These are phyloP conservation scores for Austroboletus niveus DNA, from an alignment of 1,284 basidiomycete genomes.

Conservation along the genomic window DNA sequence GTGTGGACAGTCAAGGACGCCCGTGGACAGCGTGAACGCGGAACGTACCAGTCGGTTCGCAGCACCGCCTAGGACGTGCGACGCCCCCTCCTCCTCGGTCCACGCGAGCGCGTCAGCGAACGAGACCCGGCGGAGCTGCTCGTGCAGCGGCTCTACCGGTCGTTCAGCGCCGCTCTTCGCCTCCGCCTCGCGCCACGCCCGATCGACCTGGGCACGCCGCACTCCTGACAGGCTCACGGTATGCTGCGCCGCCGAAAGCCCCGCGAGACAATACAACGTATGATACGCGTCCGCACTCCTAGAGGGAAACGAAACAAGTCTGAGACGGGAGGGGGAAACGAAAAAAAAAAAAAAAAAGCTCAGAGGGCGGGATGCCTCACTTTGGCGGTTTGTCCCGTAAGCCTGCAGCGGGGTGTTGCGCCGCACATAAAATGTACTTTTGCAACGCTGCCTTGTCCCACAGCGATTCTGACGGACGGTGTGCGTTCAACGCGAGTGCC, in stretches of 20 bases:
- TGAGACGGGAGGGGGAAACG: too few species aligned
- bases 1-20: neutral
- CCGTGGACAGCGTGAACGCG: neutral
- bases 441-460: conserved; percentile 74
- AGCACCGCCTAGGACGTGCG: conserved; percentile 62
- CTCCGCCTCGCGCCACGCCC: conserved; percentile 41
- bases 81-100: conserved; percentile 69
- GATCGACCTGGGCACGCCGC: conserved; percentile 42
- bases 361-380: conserved; percentile 34
- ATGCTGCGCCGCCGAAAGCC: conserved; percentile 87
- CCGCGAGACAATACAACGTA: conserved; percentile 87
- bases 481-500: neutral
- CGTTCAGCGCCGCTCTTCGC: conserved; percentile 12
- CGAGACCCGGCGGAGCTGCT: conserved; percentile 48
- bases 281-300: conserved; percentile 81
- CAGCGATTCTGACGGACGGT: conserved; percentile 42
- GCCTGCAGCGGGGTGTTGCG: conserved; percentile 83
- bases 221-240: conserved; percentile 52
- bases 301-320: too few species aligned
- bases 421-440: conserved; percentile 84
- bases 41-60: conserved; percentile 69
- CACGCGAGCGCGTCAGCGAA: conserved; percentile 70
- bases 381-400: conserved; percentile 95
- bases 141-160: conserved; percentile 13
- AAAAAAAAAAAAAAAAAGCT: neutral